phyloP scores from a whole-genome alignment of 164 flowering plant genomes.

The Chimonanthus salicifolius region DNA sequence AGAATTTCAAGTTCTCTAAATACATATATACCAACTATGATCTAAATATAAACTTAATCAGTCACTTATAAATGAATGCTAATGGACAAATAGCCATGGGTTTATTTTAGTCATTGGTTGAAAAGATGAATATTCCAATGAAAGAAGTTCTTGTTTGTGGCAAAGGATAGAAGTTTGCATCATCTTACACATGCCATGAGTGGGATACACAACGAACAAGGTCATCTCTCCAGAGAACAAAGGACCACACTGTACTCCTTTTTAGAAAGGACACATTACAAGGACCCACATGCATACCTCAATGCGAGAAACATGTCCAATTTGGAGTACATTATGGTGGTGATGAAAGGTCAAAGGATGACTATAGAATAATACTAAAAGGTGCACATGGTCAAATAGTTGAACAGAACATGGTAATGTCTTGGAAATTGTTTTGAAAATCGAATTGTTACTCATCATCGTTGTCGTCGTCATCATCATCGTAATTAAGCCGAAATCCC shows the following conservation, averaged over 20 bases:
- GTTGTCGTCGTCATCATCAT: no score
- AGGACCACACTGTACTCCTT: not conserved
- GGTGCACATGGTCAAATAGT: not conserved
- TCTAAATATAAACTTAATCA: no score
- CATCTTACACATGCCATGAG: not conserved
- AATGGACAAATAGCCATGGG: not conserved
- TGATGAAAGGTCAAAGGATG: not conserved
- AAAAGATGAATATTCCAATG: no score
- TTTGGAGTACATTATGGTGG: not conserved
- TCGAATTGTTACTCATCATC: no score
- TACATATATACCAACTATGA: not conserved
- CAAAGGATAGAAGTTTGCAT: not conserved
- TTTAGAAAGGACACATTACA: not conserved
- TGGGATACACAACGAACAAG: no score
- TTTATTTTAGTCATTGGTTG: not conserved
- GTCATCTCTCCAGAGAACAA: no score
- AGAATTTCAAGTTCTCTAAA: not conserved
- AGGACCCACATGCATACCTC: not conserved
- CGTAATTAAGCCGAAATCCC: no score
- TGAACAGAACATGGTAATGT: not conserved
- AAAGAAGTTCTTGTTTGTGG: not conserved
- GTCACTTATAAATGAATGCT: not conserved
- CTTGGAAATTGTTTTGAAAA: no score
- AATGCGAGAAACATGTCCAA: not conserved
- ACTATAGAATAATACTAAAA: no score